These are phyloP conservation scores for Nitzschia inconspicua DNA, from an alignment of 108 stramenopile species.

Conservation along the genomic window DNA sequence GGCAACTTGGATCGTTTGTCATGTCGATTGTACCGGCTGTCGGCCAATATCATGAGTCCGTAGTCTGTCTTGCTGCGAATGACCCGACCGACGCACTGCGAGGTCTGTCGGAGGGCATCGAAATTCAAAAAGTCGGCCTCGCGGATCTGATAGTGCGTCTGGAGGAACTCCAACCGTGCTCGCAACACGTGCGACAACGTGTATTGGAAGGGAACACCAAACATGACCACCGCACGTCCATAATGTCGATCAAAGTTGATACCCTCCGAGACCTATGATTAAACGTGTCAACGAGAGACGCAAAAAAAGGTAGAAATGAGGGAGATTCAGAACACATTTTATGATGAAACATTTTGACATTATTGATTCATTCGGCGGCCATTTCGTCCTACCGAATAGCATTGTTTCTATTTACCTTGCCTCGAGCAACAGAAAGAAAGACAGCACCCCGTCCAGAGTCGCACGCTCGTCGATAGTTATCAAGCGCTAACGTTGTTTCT, in stretches of 20 bases:
- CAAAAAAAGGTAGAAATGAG: neutral
- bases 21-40: conserved; percentile 90
- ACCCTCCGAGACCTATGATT: conserved; percentile 92
- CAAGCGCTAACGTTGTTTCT: conserved; percentile 96
- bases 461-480: conserved; percentile 96
- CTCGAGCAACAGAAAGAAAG: conserved; percentile 97
- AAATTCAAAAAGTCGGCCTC: conserved; percentile 97
- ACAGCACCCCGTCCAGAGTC: conserved; percentile 98
- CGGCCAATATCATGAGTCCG: conserved; percentile 94
- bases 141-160: conserved; percentile 89
- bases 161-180: conserved; percentile 94
- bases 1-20: conserved; percentile 97
- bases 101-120: conserved; percentile 92
- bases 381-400: neutral
- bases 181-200: conserved; percentile 93
- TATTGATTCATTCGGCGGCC: neutral
- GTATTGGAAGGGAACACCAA: conserved; percentile 99
- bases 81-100: conserved; percentile 94
- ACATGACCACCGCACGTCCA: conserved; percentile 96
- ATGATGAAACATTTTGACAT: neutral
- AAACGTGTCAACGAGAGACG: neutral
- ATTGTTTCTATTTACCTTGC: conserved; percentile 65
- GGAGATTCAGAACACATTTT: neutral
- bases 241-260: conserved; percentile 99
- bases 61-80: conserved; percentile 96